Percentiles rank a stretch among this genome's conserved stretches.
phyloP scores from a whole-genome alignment of 1,139 yeast genomes.

The Trichomonascaceae sp. region DNA sequence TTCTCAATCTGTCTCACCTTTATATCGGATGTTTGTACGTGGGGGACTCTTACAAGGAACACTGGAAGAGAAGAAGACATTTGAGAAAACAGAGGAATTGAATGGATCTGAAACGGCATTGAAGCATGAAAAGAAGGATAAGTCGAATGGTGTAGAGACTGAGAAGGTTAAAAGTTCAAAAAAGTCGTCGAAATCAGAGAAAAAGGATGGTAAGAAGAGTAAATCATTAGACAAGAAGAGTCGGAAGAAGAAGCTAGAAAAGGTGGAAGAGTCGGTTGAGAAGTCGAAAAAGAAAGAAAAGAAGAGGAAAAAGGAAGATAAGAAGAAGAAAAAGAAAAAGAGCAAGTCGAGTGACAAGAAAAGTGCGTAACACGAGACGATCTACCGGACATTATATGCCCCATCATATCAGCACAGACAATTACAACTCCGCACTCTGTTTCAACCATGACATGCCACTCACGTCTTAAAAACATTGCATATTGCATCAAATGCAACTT shows the following conservation, averaged over 20 bases:
- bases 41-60: slow-evolving; percentile 81
- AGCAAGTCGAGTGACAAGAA: not conserved
- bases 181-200: slow-evolving; percentile 21
- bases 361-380: not conserved
- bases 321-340: not conserved
- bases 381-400: not conserved
- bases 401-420: not conserved
- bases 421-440: not conserved
- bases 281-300: slow-evolving; percentile 10
- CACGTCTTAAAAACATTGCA: not conserved
- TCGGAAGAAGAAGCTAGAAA: slow-evolving; percentile 6
- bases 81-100: slow-evolving; percentile 26
- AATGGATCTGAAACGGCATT: slow-evolving; percentile 23
- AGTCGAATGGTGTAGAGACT: slow-evolving; percentile 20
- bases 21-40: slow-evolving; percentile 61
- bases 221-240: slow-evolving; percentile 3
- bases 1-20: slow-evolving; percentile 39
- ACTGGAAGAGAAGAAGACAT: slow-evolving; percentile 36
- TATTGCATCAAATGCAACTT: not conserved
- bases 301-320: slow-evolving; percentile 5
- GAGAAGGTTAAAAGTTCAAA: slow-evolving; percentile 12
- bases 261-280: slow-evolving; percentile 5
- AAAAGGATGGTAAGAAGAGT: slow-evolving; percentile 10
- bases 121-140: slow-evolving; percentile 25
- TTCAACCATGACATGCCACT: not conserved